A percentile compares a stretch with the other conserved stretches of the same genome.
Evolutionary conservation across 495 filamentous ascomycete species (phyloP).

Genomic region (Penicillium silybi): DNA sequence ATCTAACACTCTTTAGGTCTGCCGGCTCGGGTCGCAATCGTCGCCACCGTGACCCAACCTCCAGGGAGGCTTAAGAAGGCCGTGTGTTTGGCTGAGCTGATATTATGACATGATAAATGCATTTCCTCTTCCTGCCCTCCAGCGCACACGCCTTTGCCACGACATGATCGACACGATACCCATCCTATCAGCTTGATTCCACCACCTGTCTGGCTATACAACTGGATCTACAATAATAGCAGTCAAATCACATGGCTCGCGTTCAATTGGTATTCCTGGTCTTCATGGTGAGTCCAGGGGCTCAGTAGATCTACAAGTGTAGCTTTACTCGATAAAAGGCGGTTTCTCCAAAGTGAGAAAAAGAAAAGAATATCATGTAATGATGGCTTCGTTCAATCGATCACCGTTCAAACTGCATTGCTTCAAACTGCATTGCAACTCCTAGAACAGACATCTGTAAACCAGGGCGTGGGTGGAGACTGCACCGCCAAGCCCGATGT

Average conservation of each 20-base stretch:
- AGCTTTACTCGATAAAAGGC: not conserved
- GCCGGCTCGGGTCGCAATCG: slow-evolving; percentile 34
- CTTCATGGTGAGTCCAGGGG: not conserved
- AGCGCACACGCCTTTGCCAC: slow-evolving; percentile 26
- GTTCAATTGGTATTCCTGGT: slow-evolving; percentile 5
- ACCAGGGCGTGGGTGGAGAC: not conserved
- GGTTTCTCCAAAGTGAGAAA: slow-evolving; percentile 1
- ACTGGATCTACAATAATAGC: slow-evolving; percentile 14
- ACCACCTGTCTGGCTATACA: slow-evolving; percentile 10
- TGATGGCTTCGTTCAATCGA: slow-evolving; percentile 9
- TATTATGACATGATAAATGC: slow-evolving; percentile 30
- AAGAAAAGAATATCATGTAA: slow-evolving; percentile 21
- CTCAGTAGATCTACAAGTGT: slow-evolving; percentile 11
- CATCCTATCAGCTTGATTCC: slow-evolving; percentile 25
- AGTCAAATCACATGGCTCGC: slow-evolving; percentile 12
- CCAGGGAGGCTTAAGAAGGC: slow-evolving; percentile 24
- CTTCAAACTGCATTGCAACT: not conserved
- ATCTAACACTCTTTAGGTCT: slow-evolving; percentile 31
- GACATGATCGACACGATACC: slow-evolving; percentile 31
- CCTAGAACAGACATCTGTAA: not conserved
- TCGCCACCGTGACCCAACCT: slow-evolving; percentile 27
- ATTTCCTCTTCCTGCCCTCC: slow-evolving; percentile 23
- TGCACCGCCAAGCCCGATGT: slow-evolving; percentile 24
- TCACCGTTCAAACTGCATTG: not conserved
- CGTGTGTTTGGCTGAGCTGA: slow-evolving; percentile 15